These are phyloP conservation scores for Oryza brachyantha DNA, from an alignment of 176 grass and related monocot species.

Conservation along the genomic window DNA sequence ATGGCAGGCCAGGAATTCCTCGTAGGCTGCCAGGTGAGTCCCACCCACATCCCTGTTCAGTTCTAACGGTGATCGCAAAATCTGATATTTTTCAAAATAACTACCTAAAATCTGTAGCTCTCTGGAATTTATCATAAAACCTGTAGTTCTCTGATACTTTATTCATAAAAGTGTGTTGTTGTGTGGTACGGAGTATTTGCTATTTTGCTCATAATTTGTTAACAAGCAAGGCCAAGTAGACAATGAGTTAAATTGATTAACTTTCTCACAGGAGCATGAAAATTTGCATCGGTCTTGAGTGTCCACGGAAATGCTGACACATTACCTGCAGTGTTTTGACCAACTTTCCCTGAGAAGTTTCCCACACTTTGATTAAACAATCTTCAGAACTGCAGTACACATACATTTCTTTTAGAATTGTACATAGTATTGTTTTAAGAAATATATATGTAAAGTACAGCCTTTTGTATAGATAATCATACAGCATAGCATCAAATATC, in stretches of 20 bases:
- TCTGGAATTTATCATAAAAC: not conserved
- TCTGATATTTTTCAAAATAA: not conserved
- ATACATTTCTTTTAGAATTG: slow-evolving; percentile 13
- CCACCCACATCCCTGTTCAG: not conserved
- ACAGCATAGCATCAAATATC: not conserved
- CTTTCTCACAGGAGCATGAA: not conserved
- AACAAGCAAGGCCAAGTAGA: not conserved
- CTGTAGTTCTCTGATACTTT: not conserved
- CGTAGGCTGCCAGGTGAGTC: not conserved
- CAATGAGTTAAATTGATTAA: not conserved
- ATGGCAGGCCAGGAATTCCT: not conserved
- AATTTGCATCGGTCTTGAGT: slow-evolving; percentile 12
- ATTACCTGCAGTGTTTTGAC: slow-evolving; percentile 91
- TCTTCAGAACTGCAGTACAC: slow-evolving; percentile 80
- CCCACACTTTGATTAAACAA: slow-evolving; percentile 97
- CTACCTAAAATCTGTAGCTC: not conserved
- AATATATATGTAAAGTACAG: not conserved
- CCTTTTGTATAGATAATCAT: not conserved
- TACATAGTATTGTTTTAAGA: slow-evolving; percentile 8
- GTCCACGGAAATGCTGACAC: not conserved
- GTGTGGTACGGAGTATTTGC: not conserved
- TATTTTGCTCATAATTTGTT: not conserved
- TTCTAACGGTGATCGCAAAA: not conserved
- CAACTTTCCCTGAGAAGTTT: slow-evolving; percentile 87
- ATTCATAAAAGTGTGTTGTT: not conserved